These are phyloP conservation scores for Paramarasmius palmivorus DNA, from an alignment of 1,284 basidiomycete genomes.

Conservation along the genomic window DNA sequence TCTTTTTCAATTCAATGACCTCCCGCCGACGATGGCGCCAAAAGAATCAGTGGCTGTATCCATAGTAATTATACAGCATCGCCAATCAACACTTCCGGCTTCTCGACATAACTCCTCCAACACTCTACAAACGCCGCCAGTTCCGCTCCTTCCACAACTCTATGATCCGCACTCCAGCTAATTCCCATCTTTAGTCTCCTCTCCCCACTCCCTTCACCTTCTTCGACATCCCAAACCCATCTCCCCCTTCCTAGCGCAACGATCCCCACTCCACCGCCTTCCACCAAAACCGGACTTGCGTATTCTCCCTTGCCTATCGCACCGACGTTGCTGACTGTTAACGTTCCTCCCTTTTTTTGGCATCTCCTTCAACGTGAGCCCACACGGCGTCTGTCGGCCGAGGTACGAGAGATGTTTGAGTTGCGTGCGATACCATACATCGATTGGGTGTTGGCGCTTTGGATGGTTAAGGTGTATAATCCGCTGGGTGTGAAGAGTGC, in stretches of 20 bases:
- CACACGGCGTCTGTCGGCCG: slow-evolving; percentile 66
- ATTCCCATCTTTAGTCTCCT: slow-evolving; percentile 73
- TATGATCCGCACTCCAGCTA: slow-evolving; percentile 90
- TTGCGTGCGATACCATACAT: slow-evolving; percentile 66
- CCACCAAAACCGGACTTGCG: slow-evolving; percentile 81
- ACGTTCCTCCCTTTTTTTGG: slow-evolving; percentile 70
- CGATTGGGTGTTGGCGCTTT: slow-evolving; percentile 57
- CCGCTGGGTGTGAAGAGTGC: slow-evolving; percentile 83
- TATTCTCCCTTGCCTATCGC: slow-evolving; percentile 73
- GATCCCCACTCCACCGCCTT: slow-evolving; percentile 89
- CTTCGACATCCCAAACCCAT: slow-evolving; percentile 76
- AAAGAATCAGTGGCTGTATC: no score
- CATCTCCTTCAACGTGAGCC: slow-evolving; percentile 63
- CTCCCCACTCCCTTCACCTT: slow-evolving; percentile 43
- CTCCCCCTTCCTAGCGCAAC: slow-evolving; percentile 84
- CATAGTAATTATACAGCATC: slow-evolving; percentile 46
- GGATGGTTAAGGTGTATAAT: slow-evolving; percentile 86
- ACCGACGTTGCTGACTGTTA: slow-evolving; percentile 89
- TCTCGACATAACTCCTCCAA: slow-evolving; percentile 86
- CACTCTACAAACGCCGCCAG: slow-evolving; percentile 87
- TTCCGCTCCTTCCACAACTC: slow-evolving; percentile 92
- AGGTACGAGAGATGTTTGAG: slow-evolving; percentile 65
- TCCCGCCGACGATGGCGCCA: no score
- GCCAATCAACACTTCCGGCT: slow-evolving; percentile 72
- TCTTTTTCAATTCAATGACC: no score